phyloP scores from a whole-genome alignment of 768 basidiomycete genomes.

The Mycena vitilis region DNA sequence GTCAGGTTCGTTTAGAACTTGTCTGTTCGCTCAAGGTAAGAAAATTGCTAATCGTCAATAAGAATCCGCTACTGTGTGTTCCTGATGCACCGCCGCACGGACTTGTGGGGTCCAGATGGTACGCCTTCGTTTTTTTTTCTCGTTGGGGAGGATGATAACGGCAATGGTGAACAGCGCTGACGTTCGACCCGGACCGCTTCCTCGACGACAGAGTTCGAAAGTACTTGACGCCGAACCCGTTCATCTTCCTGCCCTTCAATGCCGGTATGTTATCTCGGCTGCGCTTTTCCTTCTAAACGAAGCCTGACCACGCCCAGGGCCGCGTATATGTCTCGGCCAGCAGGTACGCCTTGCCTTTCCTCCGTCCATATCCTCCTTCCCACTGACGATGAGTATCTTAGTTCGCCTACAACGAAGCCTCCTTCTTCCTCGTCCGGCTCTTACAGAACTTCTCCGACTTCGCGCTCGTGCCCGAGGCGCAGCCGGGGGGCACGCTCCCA shows the following conservation, averaged over 20 bases:
- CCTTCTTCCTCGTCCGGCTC: conserved; percentile 28
- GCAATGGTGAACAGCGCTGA: conserved; percentile 40
- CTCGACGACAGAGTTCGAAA: conserved; percentile 53
- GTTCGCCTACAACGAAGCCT: conserved; percentile 29
- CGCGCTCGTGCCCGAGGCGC: conserved; percentile 40
- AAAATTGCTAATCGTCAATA: not conserved
- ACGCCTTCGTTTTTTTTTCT: not conserved
- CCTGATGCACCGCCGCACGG: conserved; percentile 54
- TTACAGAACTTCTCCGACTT: conserved; percentile 14
- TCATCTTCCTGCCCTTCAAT: conserved; percentile 61
- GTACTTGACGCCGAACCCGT: conserved; percentile 56
- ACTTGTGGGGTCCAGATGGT: conserved; percentile 61
- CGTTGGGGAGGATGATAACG: too few relatives aligned
- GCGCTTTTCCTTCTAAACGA: too few relatives aligned
- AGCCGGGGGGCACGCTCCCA: conserved; percentile 43
- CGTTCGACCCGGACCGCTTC: conserved; percentile 61
- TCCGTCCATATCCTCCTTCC: too few relatives aligned
- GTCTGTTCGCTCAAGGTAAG: not conserved
- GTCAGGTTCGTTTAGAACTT: conserved; percentile 38
- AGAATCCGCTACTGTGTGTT: conserved; percentile 47
- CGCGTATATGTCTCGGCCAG: conserved; percentile 41
- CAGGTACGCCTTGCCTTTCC: too few relatives aligned
- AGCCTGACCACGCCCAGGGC: not conserved
- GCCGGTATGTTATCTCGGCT: conserved; percentile 41
- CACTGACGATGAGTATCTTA: too few relatives aligned